A percentile compares a stretch with the other conserved stretches of the same genome.
phyloP scores from a whole-genome alignment of 495 filamentous ascomycete genomes.

The Tuber calosporum region DNA sequence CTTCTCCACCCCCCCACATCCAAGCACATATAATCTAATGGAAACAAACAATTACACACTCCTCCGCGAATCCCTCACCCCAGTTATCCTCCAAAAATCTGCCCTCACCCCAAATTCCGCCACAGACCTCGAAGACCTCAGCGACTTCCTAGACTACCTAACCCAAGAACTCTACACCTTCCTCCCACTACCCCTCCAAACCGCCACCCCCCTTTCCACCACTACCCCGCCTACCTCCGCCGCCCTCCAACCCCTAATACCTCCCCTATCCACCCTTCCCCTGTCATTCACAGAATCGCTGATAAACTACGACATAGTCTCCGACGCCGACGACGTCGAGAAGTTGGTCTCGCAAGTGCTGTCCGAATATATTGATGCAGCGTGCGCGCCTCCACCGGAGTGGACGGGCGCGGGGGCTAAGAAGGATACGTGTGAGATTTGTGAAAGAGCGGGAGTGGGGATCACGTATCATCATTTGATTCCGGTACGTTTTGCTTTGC shows the following conservation, averaged over 20 bases:
- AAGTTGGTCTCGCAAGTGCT: constrained; percentile 59
- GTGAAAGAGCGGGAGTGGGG: constrained; percentile 61
- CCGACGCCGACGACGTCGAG: constrained; percentile 43
- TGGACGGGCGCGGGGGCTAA: constrained; percentile 49
- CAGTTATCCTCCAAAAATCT: constrained; percentile 47
- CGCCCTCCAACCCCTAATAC: constrained; percentile 44
- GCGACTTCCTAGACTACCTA: constrained; percentile 71
- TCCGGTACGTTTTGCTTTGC: constrained; percentile 54
- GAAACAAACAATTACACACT: constrained; percentile 56
- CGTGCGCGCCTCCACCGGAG: constrained; percentile 55
- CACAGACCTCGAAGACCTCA: constrained; percentile 58
- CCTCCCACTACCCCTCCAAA: constrained; percentile 55
- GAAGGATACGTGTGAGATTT: constrained; percentile 63
- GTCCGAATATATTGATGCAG: constrained; percentile 51
- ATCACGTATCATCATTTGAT: constrained; percentile 82
- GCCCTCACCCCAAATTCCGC: constrained; percentile 23
- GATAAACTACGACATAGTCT: constrained; percentile 49
- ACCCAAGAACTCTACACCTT: constrained; percentile 59
- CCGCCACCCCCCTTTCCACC: constrained; percentile 47
- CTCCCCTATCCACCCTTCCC: constrained; percentile 46
- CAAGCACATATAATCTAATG: constrained; percentile 5
- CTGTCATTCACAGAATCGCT: constrained; percentile 60
- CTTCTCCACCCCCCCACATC: background rate
- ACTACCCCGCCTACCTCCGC: constrained; percentile 47
- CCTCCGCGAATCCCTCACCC: constrained; percentile 63